phyloP scores from a whole-genome alignment of 306 rosid genomes.

The Pterocarpus santalinus region DNA sequence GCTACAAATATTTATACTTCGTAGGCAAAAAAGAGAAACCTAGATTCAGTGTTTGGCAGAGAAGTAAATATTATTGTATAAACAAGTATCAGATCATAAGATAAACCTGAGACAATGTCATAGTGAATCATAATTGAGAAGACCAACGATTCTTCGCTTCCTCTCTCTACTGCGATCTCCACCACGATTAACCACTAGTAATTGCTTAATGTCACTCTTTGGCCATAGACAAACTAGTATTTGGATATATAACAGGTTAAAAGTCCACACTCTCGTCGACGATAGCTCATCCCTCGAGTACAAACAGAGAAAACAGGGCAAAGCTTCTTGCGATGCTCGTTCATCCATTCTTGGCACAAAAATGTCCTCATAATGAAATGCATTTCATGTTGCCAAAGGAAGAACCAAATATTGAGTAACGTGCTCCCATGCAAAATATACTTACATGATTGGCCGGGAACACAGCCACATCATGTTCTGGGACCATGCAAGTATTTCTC shows the following conservation, averaged over 20 bases:
- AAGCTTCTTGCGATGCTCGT: no score
- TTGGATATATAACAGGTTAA: slow-evolving; percentile 88
- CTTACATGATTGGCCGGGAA: no score
- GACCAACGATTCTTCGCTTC: slow-evolving; percentile 77
- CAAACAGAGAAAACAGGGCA: no score
- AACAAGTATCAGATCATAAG: slow-evolving; percentile 36
- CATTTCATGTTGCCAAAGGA: no score
- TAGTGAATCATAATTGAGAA: slow-evolving; percentile 82
- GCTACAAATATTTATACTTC: slow-evolving; percentile 6
- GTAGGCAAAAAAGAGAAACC: slow-evolving; percentile 24
- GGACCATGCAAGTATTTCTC: no score
- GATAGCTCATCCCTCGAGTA: slow-evolving; percentile 85
- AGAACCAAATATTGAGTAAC: no score
- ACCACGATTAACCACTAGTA: slow-evolving; percentile 87
- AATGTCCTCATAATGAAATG: no score
- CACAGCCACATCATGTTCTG: no score
- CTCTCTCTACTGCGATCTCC: slow-evolving; percentile 55
- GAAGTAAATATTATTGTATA: slow-evolving; percentile 23
- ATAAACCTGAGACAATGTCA: slow-evolving; percentile 82
- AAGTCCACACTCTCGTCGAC: slow-evolving; percentile 81
- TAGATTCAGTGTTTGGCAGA: not conserved
- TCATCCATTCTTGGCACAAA: no score
- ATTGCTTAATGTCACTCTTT: slow-evolving; percentile 89
- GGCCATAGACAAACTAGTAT: slow-evolving; percentile 79
- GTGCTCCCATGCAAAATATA: no score